Evolutionary conservation across 352 stramenopile species (phyloP).

Genomic region (Pythium dissotocum): DNA sequence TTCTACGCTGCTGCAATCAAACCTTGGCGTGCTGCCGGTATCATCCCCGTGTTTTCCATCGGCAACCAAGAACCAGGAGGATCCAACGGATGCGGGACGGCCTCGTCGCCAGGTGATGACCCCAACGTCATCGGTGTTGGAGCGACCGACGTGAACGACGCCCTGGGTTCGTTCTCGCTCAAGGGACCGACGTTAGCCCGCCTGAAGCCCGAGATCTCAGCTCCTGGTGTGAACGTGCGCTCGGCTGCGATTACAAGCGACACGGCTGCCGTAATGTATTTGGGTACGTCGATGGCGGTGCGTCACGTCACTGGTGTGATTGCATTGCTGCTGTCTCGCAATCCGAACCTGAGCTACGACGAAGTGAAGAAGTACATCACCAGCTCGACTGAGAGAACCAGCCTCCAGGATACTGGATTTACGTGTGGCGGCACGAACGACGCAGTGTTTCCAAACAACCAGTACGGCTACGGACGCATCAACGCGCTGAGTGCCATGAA

Average conservation of each 20-base stretch:
- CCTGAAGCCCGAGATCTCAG: not conserved
- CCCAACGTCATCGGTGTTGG: constrained; percentile 3
- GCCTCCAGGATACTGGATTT: not conserved
- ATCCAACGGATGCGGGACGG: not conserved
- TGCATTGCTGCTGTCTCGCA: not conserved
- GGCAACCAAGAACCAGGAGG: not conserved
- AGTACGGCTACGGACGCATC: constrained; percentile 32
- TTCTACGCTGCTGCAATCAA: not conserved
- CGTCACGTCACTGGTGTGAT: constrained; percentile 6
- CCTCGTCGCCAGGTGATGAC: not conserved
- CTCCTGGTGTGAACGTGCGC: not conserved
- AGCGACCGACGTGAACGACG: not conserved
- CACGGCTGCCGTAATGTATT: not conserved
- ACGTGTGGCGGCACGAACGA: not conserved
- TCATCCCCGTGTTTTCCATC: not conserved
- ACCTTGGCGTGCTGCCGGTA: not conserved
- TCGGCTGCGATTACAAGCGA: not conserved
- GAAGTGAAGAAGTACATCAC: not conserved
- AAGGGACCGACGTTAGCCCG: not conserved
- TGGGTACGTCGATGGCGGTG: not conserved
- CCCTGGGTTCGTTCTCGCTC: not conserved
- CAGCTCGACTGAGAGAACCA: not conserved
- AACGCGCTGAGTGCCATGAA: constrained; percentile 12
- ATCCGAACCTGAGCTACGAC: not conserved
- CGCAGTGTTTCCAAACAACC: constrained; percentile 28